Evolutionary conservation across 345 rosid genomes (phyloP), one percentile per base, ranked within the genome.

Genomic region (Aquilaria malaccensis): DNA sequence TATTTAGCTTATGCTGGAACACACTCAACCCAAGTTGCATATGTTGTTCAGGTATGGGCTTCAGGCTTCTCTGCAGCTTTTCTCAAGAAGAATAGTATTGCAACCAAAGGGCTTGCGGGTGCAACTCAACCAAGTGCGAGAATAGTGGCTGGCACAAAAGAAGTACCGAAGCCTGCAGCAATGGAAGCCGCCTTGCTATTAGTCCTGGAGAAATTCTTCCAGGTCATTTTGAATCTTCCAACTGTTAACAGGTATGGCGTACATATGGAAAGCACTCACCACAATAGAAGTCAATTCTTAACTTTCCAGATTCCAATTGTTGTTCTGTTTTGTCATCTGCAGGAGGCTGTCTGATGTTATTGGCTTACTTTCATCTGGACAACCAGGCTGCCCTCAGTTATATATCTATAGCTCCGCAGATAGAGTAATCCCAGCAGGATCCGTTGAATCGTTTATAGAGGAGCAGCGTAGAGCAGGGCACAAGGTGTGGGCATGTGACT

Each of bases 381-480:
- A 91, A 63, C 99, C 99, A 11, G 76, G 67, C 54, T 95, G 99
- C 66, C 97, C 99, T 2, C 99, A 95, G 70, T 72, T 95, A 55
- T 95, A 95, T 68, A 91, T 95, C 2, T 95, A 95, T 73, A 95
- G 99, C 82, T 78, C 96, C 1, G 96, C 99, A 2, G 99, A 95
- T 63, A 79, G 88, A 76, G 95, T 95, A 33, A 95, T 95, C 64
- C 99, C 99, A 2, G 87, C 79, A 0, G 76, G 63, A 14, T 79
- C 78, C 4, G 99, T 91, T 55, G 97, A 91, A 72, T 86, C 91
- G 41, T 95, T 95, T 70, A 83, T 94, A 48, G 83, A 86, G 74
- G 75, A 77, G 73, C 97, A 94, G 75, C 77, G 81, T 78, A 81
- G 65, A 74, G 81, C 81, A 0, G 99, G 99, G 49, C 88, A 64